phyloP scores from a whole-genome alignment of 1,284 basidiomycete species.

The Cryptococcus sp. region DNA sequence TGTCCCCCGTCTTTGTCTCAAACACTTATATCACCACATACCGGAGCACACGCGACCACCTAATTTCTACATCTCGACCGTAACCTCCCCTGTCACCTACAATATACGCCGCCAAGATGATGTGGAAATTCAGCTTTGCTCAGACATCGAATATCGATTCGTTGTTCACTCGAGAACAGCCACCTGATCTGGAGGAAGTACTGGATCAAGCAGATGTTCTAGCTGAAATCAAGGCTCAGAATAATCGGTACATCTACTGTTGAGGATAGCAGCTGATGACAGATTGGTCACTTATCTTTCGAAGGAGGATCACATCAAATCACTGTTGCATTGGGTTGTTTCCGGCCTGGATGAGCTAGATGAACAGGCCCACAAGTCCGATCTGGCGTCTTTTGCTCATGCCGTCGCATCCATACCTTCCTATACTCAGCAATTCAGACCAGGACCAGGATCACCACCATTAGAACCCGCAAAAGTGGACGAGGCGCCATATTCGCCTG shows the following conservation, averaged over 20 bases:
- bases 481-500: constrained; percentile 1
- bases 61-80: too few relatives aligned
- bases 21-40: too few relatives aligned
- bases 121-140: constrained; percentile 48
- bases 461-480: constrained; percentile 21
- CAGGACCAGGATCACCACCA: constrained; percentile 24
- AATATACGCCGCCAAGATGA: too few relatives aligned
- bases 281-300: constrained; percentile 44
- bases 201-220: constrained; percentile 91
- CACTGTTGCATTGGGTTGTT: constrained; percentile 43
- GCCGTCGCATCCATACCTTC: constrained; percentile 29
- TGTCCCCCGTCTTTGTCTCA: too few relatives aligned
- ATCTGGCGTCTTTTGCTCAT: constrained; percentile 22
- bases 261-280: not conserved
- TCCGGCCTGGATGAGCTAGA: constrained; percentile 46
- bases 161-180: constrained; percentile 40
- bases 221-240: constrained; percentile 93
- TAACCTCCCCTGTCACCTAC: too few relatives aligned
- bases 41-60: too few relatives aligned
- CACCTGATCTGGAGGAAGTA: constrained; percentile 70
- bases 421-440: constrained; percentile 12
- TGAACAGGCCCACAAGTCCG: constrained; percentile 31
- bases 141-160: constrained; percentile 44
- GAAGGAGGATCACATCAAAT: constrained; percentile 39
- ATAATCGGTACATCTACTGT: constrained; percentile 53